These are phyloP conservation scores for Gnomoniopsis sp. DNA, from an alignment of 2,329 filamentous ascomycete species.

Conservation along the genomic window DNA sequence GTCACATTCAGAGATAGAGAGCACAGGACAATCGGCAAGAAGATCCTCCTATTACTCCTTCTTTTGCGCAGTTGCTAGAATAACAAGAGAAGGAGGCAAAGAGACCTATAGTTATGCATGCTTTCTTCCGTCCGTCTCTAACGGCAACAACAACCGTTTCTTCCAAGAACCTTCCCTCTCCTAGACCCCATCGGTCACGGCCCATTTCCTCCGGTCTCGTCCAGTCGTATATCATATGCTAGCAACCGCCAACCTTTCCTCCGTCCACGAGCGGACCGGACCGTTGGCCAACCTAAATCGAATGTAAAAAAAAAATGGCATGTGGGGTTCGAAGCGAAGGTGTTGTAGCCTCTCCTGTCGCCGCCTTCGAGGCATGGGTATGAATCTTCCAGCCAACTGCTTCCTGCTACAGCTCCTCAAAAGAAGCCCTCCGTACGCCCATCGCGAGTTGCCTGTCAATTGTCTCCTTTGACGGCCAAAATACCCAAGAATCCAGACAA, in stretches of 20 bases:
- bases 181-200: background rate
- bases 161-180: background rate
- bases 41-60: background rate
- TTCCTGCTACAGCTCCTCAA: background rate
- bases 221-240: slow-evolving; percentile 16
- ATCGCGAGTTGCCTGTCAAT: background rate
- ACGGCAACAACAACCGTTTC: background rate
- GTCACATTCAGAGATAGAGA: too few species aligned
- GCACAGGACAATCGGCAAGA: background rate
- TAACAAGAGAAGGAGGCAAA: background rate
- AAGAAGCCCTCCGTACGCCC: background rate
- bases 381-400: background rate
- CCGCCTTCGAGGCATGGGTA: background rate
- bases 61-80: background rate
- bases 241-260: slow-evolving; percentile 6
- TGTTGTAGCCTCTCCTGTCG: background rate
- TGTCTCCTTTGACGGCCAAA: background rate
- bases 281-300: slow-evolving; percentile 4
- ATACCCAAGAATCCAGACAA: too few species aligned
- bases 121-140: slow-evolving; percentile 9
- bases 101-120: slow-evolving; percentile 16
- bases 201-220: background rate
- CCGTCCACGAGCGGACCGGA: background rate
- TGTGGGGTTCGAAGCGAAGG: background rate
- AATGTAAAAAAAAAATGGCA: background rate